A percentile compares a stretch with the other conserved stretches of the same genome.
phyloP scores from a whole-genome alignment of 352 stramenopile genomes.

The Phytophthora ohioensis region DNA sequence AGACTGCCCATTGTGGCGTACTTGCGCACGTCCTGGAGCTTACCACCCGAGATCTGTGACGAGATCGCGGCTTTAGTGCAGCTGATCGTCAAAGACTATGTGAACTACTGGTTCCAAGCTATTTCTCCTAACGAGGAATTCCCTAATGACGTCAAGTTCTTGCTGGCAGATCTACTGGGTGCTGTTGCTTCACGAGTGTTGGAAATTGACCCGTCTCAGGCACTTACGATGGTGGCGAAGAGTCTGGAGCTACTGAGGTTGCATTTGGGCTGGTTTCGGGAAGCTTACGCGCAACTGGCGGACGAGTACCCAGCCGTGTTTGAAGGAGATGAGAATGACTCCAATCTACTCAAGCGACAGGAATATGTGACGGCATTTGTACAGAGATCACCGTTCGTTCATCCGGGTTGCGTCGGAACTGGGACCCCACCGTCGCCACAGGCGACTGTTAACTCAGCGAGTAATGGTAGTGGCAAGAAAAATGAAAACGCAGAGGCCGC shows the following conservation, averaged over 20 bases:
- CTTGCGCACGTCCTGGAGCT: slow-evolving; percentile 63
- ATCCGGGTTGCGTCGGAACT: slow-evolving; percentile 65
- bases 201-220: slow-evolving; percentile 76
- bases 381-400: slow-evolving; percentile 68
- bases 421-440: slow-evolving; percentile 12
- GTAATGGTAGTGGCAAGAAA: slow-evolving; percentile 31
- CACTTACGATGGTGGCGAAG: slow-evolving; percentile 69
- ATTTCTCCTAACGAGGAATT: slow-evolving; percentile 79
- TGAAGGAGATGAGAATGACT: slow-evolving; percentile 60
- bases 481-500: slow-evolving; percentile 55
- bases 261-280: slow-evolving; percentile 83
- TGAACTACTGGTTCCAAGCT: slow-evolving; percentile 70
- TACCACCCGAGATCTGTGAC: slow-evolving; percentile 67
- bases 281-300: slow-evolving; percentile 72
- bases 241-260: slow-evolving; percentile 71
- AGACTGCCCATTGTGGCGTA: slow-evolving; percentile 66
- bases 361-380: slow-evolving; percentile 64
- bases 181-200: slow-evolving; percentile 63
- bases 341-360: slow-evolving; percentile 60
- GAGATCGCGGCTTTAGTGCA: slow-evolving; percentile 66
- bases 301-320: slow-evolving; percentile 71
- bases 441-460: neutral
- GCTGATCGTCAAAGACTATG: slow-evolving; percentile 66
- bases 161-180: slow-evolving; percentile 71
- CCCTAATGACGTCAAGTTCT: slow-evolving; percentile 66